Percentiles rank a stretch among this genome's conserved stretches.
Conservation (phyloP, 306 rosid species). For the Vigna unguiculata region DNA sequence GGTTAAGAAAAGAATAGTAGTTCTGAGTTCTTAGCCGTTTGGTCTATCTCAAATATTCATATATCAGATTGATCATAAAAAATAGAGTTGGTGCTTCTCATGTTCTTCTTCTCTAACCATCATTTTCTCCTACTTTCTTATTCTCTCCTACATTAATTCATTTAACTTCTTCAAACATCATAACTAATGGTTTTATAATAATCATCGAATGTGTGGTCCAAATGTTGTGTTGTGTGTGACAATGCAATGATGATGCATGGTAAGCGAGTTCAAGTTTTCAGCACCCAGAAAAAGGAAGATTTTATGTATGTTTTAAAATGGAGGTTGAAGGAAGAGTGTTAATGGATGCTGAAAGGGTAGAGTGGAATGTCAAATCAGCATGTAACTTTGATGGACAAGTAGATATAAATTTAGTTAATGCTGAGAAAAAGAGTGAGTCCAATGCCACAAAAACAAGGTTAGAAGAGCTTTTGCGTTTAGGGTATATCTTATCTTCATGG, state of each 20-base stretch:
- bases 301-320: not conserved
- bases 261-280: conserved; percentile 3
- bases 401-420: conserved; percentile 23
- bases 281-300: not conserved
- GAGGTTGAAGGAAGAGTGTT: not conserved
- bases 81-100: conserved; percentile 52
- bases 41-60: conserved; percentile 35
- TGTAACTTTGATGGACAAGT: conserved; percentile 31
- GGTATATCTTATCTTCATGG: conserved; percentile 38
- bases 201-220: conserved; percentile 30
- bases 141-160: conserved; percentile 23
- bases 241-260: conserved; percentile 8
- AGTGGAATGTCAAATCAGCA: conserved; percentile 41
- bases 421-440: conserved; percentile 29
- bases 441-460: conserved; percentile 47
- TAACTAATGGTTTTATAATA: not conserved
- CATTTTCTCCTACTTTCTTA: conserved; percentile 25
- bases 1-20: conserved; percentile 27
- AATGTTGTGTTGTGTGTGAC: conserved; percentile 6
- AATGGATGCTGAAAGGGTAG: conserved; percentile 14
- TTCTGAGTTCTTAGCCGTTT: conserved; percentile 31
- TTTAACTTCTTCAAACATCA: conserved; percentile 17
- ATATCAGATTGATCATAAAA: conserved; percentile 43
- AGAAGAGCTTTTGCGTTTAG: conserved; percentile 7
- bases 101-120: conserved; percentile 41